Conservation (phyloP, 2,329 filamentous ascomycete genomes). For the Curvularia hawaiiensis region DNA sequence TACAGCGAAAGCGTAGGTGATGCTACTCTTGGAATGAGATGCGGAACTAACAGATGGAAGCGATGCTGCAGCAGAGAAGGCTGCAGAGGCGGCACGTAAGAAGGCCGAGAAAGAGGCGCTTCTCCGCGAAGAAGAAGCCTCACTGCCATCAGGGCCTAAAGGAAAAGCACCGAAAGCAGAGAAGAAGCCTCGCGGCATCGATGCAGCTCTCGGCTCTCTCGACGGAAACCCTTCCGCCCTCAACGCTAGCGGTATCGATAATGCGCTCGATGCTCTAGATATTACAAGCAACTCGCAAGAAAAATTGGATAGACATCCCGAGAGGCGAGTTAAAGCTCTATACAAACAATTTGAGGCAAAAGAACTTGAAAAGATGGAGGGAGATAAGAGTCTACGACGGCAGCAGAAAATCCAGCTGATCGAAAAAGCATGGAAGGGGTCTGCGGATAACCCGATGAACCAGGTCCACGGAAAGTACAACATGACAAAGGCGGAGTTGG, state of each 20-base stretch:
- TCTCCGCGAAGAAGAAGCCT: slow-evolving; percentile 80
- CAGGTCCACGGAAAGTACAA: slow-evolving; percentile 79
- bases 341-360: slow-evolving; percentile 82
- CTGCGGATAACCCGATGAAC: slow-evolving; percentile 94
- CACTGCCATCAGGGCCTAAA: slow-evolving; percentile 66
- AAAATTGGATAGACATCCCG: slow-evolving; percentile 87
- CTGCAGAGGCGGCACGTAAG: slow-evolving; percentile 79
- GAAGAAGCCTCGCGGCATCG: slow-evolving; percentile 68
- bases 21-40: background rate
- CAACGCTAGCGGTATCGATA: slow-evolving; percentile 88
- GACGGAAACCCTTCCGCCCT: slow-evolving; percentile 59
- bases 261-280: slow-evolving; percentile 85
- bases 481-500: slow-evolving; percentile 76
- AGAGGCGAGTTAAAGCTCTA: slow-evolving; percentile 85
- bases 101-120: slow-evolving; percentile 91
- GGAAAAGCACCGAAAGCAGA: slow-evolving; percentile 68
- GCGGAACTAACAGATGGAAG: slow-evolving; percentile 53
- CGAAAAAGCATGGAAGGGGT: slow-evolving; percentile 91
- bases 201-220: slow-evolving; percentile 59
- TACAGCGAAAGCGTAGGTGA: slow-evolving; percentile 80
- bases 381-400: slow-evolving; percentile 78
- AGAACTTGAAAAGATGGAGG: slow-evolving; percentile 81
- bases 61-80: slow-evolving; percentile 83
- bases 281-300: slow-evolving; percentile 65
- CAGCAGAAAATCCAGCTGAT: slow-evolving; percentile 86